These are phyloP conservation scores for Vanrija humicola DNA, from an alignment of 1,284 basidiomycete genomes.

Conservation along the genomic window DNA sequence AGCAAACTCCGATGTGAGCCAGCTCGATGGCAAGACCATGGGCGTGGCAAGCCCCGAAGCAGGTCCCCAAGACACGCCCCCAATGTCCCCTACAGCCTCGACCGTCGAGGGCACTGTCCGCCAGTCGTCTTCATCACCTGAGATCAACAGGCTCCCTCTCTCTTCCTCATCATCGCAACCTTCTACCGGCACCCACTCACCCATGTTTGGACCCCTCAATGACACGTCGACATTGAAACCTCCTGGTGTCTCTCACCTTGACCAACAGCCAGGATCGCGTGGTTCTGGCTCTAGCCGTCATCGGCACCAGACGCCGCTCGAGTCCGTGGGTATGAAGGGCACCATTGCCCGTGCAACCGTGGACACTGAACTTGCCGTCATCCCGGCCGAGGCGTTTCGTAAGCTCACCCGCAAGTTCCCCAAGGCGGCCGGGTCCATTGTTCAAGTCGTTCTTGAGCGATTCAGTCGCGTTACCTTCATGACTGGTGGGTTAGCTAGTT, in stretches of 20 bases:
- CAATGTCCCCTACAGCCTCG: not conserved
- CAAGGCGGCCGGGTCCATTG: constrained; percentile 94
- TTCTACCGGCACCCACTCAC: not conserved
- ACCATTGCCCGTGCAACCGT: constrained; percentile 82
- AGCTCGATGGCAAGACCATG: constrained; percentile 31
- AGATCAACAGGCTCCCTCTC: too few species aligned
- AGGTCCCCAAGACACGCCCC: too few species aligned
- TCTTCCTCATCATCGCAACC: not conserved
- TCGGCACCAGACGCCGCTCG: not conserved
- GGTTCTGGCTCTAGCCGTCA: not conserved
- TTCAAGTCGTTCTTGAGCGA: constrained; percentile 65
- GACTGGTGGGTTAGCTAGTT: constrained; percentile 35
- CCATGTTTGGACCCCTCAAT: not conserved
- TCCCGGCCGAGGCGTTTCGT: constrained; percentile 92
- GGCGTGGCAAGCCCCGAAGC: constrained; percentile 2
- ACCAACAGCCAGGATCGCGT: not conserved
- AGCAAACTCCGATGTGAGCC: constrained; percentile 47
- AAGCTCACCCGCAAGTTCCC: constrained; percentile 83
- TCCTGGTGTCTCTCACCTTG: not conserved
- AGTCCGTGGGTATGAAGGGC: constrained; percentile 28
- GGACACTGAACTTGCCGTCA: constrained; percentile 96
- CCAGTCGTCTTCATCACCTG: not conserved
- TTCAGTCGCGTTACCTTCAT: constrained; percentile 96
- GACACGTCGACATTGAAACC: not conserved
- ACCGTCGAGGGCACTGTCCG: constrained; percentile 7